Evolutionary conservation across 2,329 filamentous ascomycete genomes (phyloP).

Genomic region (Colletotrichum tamarilloi): DNA sequence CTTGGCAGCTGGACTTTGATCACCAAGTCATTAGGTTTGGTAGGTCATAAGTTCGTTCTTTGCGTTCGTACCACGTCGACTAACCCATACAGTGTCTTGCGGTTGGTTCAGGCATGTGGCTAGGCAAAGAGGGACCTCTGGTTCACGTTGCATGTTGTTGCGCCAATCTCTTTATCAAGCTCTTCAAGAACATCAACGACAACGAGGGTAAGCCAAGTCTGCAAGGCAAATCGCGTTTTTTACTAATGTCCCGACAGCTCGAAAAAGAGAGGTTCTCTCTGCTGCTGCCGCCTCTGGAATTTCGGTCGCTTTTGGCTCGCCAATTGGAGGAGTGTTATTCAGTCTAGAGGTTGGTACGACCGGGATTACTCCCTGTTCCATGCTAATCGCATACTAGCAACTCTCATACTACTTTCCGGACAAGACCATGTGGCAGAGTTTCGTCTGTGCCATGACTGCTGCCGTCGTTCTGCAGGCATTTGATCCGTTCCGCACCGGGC

Average conservation of each 20-base stretch:
- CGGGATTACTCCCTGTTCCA: background rate
- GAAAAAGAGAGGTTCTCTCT: constrained; percentile 92
- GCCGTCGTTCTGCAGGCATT: constrained; percentile 92
- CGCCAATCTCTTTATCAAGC: constrained; percentile 91
- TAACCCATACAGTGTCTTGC: constrained; percentile 76
- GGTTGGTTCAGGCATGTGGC: constrained; percentile 94
- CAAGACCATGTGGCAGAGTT: constrained; percentile 99
- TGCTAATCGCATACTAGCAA: constrained; percentile 65
- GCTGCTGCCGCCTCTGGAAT: constrained; percentile 93
- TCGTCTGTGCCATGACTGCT: constrained; percentile 99
- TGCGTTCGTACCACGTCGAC: constrained; percentile 33
- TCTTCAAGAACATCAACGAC: constrained; percentile 81
- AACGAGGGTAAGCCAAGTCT: constrained; percentile 77
- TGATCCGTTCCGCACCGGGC: constrained; percentile 94
- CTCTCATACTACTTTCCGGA: constrained; percentile 98
- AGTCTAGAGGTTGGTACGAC: constrained; percentile 77
- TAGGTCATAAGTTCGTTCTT: constrained; percentile 52
- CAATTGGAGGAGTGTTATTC: constrained; percentile 94
- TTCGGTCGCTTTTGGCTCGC: constrained; percentile 92
- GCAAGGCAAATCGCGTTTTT: background rate
- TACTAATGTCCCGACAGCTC: constrained; percentile 62
- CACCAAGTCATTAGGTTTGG: constrained; percentile 89
- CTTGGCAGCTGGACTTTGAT: constrained; percentile 88
- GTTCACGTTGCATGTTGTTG: constrained; percentile 98
- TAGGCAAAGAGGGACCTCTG: constrained; percentile 94